Percentiles rank a stretch among this genome's conserved stretches.
Evolutionary conservation across 352 stramenopile species (phyloP).

Genomic region (Phytophthora citricola): DNA sequence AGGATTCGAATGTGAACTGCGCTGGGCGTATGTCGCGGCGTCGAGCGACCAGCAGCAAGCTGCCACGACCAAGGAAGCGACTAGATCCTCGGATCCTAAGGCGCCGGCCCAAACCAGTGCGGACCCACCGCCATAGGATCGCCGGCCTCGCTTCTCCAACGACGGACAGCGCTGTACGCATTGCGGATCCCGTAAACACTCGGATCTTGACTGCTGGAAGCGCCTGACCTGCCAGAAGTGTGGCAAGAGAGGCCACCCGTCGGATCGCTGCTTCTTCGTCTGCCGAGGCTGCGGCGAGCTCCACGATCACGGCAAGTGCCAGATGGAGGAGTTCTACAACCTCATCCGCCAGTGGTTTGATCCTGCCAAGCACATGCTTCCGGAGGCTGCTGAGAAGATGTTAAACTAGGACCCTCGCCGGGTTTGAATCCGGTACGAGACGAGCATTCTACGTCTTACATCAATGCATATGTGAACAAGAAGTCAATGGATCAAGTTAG

Average conservation of each 20-base stretch:
- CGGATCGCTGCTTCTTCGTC: not conserved
- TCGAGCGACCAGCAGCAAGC: too few relatives aligned
- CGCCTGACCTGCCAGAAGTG: too few relatives aligned
- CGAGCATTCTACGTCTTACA: slow-evolving; percentile 3
- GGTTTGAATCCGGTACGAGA: slow-evolving; percentile 18
- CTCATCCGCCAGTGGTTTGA: slow-evolving; percentile 5
- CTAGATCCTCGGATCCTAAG: too few relatives aligned
- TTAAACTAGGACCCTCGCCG: slow-evolving; percentile 8
- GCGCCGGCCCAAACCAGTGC: too few relatives aligned
- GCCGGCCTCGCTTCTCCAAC: too few relatives aligned
- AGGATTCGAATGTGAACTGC: too few relatives aligned
- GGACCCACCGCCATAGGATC: too few relatives aligned
- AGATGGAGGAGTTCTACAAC: slow-evolving; percentile 12
- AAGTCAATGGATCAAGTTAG: too few relatives aligned
- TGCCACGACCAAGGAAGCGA: too few relatives aligned
- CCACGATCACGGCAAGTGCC: not conserved
- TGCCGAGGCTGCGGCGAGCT: not conserved
- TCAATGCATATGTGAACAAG: not conserved
- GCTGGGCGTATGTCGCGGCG: too few relatives aligned
- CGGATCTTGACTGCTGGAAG: not conserved
- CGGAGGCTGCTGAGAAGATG: not conserved
- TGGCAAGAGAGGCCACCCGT: not conserved
- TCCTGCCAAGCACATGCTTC: not conserved
- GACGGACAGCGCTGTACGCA: not conserved
- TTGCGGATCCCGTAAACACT: not conserved